Conservation (phyloP, 164 flowering plant species). For the Aristolochia fimbriata region DNA sequence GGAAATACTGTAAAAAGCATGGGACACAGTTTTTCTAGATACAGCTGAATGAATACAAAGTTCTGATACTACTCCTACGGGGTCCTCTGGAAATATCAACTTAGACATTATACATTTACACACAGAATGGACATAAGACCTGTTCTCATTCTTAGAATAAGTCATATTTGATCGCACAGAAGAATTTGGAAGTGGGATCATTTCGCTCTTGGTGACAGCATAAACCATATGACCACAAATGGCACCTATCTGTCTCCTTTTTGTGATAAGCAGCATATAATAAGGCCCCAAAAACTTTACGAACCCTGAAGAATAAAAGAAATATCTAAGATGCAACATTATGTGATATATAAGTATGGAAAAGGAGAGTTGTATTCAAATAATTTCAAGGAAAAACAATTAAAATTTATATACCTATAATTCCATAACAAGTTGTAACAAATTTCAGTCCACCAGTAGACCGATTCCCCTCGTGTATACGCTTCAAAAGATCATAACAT, state of each 20-base stretch:
- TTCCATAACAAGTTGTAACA: conserved; percentile 82
- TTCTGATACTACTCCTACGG: conserved; percentile 18
- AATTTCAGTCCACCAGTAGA: conserved; percentile 82
- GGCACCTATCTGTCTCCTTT: conserved; percentile 79
- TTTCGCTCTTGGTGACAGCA: conserved; percentile 70
- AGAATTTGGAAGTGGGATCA: conserved; percentile 70
- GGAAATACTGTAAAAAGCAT: no score
- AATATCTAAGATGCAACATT: background rate
- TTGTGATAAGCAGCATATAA: conserved; percentile 90
- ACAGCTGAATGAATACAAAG: no score
- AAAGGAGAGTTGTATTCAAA: background rate
- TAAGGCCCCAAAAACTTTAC: conserved; percentile 91
- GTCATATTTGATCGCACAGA: conserved; percentile 53
- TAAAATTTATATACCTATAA: conserved; percentile 50
- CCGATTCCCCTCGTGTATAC: conserved; percentile 83
- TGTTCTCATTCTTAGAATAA: conserved; percentile 84
- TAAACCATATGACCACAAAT: conserved; percentile 85
- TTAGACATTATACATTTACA: conserved; percentile 56
- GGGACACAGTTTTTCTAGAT: no score
- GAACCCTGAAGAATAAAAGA: conserved; percentile 46
- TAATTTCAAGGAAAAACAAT: background rate
- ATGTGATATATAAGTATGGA: background rate
- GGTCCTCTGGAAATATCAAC: conserved; percentile 29
- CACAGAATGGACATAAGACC: conserved; percentile 84
- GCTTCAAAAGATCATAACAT: conserved; percentile 56